Base-by-base conservation (phyloP, 176 grass and related monocot species). In the Elymus sibiricus region DNA sequence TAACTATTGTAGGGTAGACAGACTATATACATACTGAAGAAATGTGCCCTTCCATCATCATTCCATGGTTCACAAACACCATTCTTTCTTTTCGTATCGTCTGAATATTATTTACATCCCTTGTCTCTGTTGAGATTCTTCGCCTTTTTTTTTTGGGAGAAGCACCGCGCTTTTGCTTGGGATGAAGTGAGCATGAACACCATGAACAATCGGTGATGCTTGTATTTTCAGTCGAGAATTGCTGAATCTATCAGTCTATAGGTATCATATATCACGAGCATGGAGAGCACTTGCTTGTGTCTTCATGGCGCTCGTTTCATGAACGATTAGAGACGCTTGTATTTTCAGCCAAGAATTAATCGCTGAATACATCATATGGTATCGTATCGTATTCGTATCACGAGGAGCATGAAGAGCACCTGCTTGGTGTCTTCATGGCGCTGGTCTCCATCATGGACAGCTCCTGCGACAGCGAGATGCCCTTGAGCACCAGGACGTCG, bases 381-480 rank as follows among this genome's bases (percentile, higher is more conserved):
- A 16, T 26, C 2, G 32, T 34, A 34, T 34, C 32, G 32, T 34
- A 5, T 1, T 14, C n/a, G 29, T 37, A 68, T 91, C 44, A 53
- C 49, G 46, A 92, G 10, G 77, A 93, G 81, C 95, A 93, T 7
- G 89, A 85, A 60, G 70, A 74, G 9, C 95, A 98, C n/a, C 70
- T 79, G 61, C 84, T 92, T 35, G 70, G 71, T 81, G 69, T 92
- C 34, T 62, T 92, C 72, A 92, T 77, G 31, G 93, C 91, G 72
- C 93, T 98, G 9, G 93, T 95, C 24, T 98, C 95, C 91, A 83
- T 95, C 65, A 98, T 91, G 27, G 87, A 90, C 11, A 84, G 74
- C 85, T 98, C 95, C 6, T 89, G 79, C 0, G 86, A 59, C 0
- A 90, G 82, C 5, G 90, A 82, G 0, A 93, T 39, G 32, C 95